Percentiles rank a stretch among this genome's conserved stretches.
Evolutionary conservation across 1,284 basidiomycete species (phyloP).

Genomic region (Pulveroboletus sp.): DNA sequence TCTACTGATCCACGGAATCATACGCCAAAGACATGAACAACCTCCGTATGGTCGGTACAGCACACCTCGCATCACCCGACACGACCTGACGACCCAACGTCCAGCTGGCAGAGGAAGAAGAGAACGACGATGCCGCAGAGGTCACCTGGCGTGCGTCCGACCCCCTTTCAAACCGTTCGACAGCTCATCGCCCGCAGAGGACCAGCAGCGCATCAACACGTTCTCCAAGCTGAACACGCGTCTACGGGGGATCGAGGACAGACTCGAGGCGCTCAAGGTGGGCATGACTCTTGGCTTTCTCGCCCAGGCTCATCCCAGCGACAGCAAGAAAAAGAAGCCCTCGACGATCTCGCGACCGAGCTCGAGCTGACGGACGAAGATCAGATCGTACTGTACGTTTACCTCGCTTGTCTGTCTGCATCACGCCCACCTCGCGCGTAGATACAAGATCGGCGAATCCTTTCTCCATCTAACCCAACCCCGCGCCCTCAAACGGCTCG

Average conservation of each 20-base stretch:
- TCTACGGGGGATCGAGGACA: constrained; percentile 71
- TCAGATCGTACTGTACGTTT: constrained; percentile 67
- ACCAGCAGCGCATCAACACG: constrained; percentile 90
- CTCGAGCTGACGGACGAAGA: constrained; percentile 89
- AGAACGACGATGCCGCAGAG: constrained; percentile 79
- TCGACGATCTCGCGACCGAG: constrained; percentile 87
- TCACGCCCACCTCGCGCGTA: constrained; percentile 32
- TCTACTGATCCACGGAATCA: too few species aligned
- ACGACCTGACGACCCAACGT: neutral
- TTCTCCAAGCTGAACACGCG: constrained; percentile 92
- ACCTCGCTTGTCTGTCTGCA: neutral
- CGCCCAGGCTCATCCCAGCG: constrained; percentile 1
- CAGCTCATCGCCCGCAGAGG: constrained; percentile 50
- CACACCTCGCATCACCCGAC: neutral
- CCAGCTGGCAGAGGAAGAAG: constrained; percentile 76
- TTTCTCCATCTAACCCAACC: constrained; percentile 79
- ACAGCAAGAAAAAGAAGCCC: constrained; percentile 89
- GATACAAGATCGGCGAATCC: constrained; percentile 90
- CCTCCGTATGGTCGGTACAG: constrained; percentile 55
- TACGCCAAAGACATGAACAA: too few species aligned
- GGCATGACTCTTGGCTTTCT: neutral
- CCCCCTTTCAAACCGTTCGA: too few species aligned
- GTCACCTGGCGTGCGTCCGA: constrained; percentile 85
- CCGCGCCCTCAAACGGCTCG: constrained; percentile 75
- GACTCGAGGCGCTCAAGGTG: constrained; percentile 73